These are phyloP conservation scores for Colletotrichum musicola DNA, from an alignment of 2,329 filamentous ascomycete species.

Conservation along the genomic window DNA sequence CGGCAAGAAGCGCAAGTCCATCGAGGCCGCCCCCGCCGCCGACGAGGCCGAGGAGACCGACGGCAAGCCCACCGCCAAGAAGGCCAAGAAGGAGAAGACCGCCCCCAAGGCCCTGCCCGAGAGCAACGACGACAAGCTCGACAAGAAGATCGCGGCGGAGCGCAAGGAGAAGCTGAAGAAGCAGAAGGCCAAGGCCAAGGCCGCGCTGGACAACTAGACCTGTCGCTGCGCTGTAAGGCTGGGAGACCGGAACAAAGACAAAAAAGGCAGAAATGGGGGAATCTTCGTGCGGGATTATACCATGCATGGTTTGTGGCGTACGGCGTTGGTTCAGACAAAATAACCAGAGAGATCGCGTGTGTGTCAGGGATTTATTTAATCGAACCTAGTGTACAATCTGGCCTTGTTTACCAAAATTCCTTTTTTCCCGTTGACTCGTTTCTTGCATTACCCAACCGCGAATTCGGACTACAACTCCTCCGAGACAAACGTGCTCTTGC, in stretches of 20 bases:
- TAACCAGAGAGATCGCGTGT: constrained; percentile 24
- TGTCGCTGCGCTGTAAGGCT: constrained; percentile 1
- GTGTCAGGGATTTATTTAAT: constrained; percentile 29
- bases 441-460: neutral
- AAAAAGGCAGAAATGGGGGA: constrained; percentile 4
- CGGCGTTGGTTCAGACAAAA: constrained; percentile 40
- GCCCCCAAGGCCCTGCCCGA: constrained; percentile 48
- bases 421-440: neutral
- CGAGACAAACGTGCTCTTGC: constrained; percentile 41
- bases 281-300: constrained; percentile 37
- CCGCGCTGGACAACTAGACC: constrained; percentile 59
- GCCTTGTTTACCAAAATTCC: constrained; percentile 5
- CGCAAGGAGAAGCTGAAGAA: constrained; percentile 70
- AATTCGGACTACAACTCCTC: constrained; percentile 53
- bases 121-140: constrained; percentile 65
- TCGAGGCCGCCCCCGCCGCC: constrained; percentile 48
- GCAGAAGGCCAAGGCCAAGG: constrained; percentile 69
- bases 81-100: constrained; percentile 46
- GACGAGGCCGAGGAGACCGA: constrained; percentile 48
- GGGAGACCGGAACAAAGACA: neutral
- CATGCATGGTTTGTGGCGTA: constrained; percentile 42
- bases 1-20: constrained; percentile 74
- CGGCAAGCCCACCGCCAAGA: constrained; percentile 56
- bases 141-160: constrained; percentile 68
- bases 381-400: constrained; percentile 36